phyloP scores from a whole-genome alignment of 176 grass and related monocot species.

The Aegilops speltoides region DNA sequence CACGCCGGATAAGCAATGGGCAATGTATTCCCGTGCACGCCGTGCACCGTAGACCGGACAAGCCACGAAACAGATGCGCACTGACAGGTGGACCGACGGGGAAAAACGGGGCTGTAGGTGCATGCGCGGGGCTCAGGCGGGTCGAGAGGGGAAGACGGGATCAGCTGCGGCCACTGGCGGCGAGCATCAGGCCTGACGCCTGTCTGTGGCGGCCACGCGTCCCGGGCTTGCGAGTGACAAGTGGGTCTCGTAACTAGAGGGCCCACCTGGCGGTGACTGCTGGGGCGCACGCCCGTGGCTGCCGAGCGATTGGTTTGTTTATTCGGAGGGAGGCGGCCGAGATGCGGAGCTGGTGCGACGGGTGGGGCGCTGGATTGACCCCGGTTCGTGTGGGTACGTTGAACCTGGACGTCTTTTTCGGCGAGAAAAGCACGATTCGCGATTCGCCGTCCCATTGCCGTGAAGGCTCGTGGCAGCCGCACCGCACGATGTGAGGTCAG shows the following conservation, averaged over 20 bases:
- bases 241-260: not conserved
- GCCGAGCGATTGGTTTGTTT: not conserved
- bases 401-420: slow-evolving; percentile 59
- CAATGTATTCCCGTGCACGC: fast-evolving
- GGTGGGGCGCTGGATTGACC: not conserved
- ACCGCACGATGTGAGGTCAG: slow-evolving; percentile 29
- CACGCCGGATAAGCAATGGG: not conserved
- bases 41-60: not conserved
- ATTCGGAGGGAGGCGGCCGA: slow-evolving; percentile 14
- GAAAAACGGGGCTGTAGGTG: fast-evolving
- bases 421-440: not conserved
- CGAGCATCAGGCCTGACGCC: slow-evolving; percentile 18
- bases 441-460: not conserved
- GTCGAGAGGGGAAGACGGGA: not conserved
- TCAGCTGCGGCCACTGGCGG: not conserved
- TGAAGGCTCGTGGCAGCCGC: slow-evolving; percentile 3
- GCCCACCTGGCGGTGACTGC: fast-evolving
- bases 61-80: fast-evolving
- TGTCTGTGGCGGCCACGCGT: slow-evolving; percentile 37
- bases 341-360: slow-evolving; percentile 13
- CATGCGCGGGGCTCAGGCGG: not conserved
- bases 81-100: fast-evolving
- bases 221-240: fast-evolving
- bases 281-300: fast-evolving
- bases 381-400: slow-evolving; percentile 27